Evolutionary conservation across 1,284 basidiomycete species (phyloP).

Genomic region (Melampsora larici-populina): DNA sequence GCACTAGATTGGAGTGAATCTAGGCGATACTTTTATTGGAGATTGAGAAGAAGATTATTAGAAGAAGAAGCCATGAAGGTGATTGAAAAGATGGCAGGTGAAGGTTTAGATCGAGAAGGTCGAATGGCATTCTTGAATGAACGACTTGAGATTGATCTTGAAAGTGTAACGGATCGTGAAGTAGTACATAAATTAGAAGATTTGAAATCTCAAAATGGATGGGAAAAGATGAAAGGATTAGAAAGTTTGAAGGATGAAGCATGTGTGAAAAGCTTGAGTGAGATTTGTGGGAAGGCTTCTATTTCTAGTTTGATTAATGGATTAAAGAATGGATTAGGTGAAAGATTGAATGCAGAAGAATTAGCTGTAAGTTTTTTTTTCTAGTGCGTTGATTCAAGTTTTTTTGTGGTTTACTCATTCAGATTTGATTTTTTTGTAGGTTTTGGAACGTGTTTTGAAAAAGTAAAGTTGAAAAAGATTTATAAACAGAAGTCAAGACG

Average conservation of each 20-base stretch:
- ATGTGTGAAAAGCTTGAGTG: background rate
- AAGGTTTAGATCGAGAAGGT: background rate
- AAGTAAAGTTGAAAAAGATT: background rate
- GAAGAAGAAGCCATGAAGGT: slow-evolving; percentile 46
- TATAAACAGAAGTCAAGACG: no score
- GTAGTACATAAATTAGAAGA: slow-evolving; percentile 9
- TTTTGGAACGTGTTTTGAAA: background rate
- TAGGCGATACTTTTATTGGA: slow-evolving; percentile 93
- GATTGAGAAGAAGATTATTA: slow-evolving; percentile 64
- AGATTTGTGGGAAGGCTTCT: slow-evolving; percentile 5
- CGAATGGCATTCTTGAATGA: slow-evolving; percentile 31
- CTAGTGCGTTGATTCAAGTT: background rate
- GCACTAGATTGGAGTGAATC: slow-evolving; percentile 57
- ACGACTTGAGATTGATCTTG: slow-evolving; percentile 6
- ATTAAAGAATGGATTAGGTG: slow-evolving; percentile 37
- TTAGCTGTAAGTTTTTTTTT: slow-evolving; percentile 25
- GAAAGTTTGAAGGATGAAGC: background rate
- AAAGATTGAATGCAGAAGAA: slow-evolving; percentile 29
- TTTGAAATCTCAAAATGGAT: slow-evolving; percentile 22
- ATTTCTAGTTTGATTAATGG: slow-evolving; percentile 20
- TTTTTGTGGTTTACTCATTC: background rate
- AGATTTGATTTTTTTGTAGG: background rate
- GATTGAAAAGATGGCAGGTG: slow-evolving; percentile 1
- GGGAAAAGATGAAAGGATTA: slow-evolving; percentile 1
- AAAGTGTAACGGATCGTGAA: background rate